Base-by-base conservation (phyloP, 495 filamentous ascomycete genomes). In the Aspergillus sparsus region DNA sequence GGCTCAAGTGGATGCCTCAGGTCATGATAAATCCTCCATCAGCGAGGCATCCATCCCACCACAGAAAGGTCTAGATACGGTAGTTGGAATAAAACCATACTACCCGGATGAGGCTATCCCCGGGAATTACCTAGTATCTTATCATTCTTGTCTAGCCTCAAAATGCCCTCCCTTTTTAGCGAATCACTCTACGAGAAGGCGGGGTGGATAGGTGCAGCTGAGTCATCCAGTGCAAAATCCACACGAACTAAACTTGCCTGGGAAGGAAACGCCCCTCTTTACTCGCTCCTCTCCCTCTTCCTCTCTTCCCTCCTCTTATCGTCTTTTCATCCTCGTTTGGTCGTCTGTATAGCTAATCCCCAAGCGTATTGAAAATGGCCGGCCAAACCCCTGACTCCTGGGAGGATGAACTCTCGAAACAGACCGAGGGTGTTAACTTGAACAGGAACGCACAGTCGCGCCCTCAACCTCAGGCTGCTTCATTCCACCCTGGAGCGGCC, bases 331-430 rank as follows among this genome's bases (percentile, higher is more conserved):
- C 57, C 60, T 69, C 62, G 61, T 62, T 68, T 49, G 49, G 57
- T 61, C 58, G 64, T 68, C 58, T 70, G 57, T 58, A 61, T 76
- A 61, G 58, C 65, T 72, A 60, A 56, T 62, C 47, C 58, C 52
- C 62, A 55, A 66, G 64, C 53, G 49, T 52, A 21, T 46, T 59
- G 73, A 86, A 69, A 63, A 96, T 97, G 93, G 88, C 93, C 53
- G 82, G 82, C 67, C 83, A 89, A 60, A 79, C 80, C 39, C 87
- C 91, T 49, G 91, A 96, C 61, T 93, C 89, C 16, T 98, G 94
- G 94, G 94, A 98, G 78, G 91, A 98, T 65, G 94, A 96, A 60
- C 87, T 92, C 70, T 86, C 91, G 39, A 88, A 85, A 49, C 90
- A 96, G 78, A 89, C 96, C 54, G 89, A 94, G 59, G 85, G 89